phyloP scores from a whole-genome alignment of 176 grass and related monocot species.

The Aegilops sharonensis region DNA sequence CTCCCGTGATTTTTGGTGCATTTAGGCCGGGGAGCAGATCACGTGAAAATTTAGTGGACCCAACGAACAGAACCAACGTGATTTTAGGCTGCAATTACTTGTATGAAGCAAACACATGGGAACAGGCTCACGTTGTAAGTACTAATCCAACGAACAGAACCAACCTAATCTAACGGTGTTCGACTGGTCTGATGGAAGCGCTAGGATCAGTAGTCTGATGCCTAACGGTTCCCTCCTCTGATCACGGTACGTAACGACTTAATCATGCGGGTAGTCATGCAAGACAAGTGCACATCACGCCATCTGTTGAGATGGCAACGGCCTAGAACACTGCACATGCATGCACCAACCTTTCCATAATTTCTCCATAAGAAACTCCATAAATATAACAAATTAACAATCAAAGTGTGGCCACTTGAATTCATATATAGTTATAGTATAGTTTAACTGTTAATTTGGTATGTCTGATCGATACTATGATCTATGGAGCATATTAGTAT shows the following conservation, averaged over 20 bases:
- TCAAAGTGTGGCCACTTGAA: conserved; percentile 24
- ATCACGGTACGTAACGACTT: conserved; percentile 37
- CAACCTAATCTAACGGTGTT: too few relatives aligned
- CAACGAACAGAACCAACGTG: too few relatives aligned
- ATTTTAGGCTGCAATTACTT: too few relatives aligned
- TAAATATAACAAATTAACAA: background rate
- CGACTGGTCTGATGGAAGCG: too few relatives aligned
- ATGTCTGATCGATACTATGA: background rate
- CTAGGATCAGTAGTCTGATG: too few relatives aligned
- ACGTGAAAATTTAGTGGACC: too few relatives aligned
- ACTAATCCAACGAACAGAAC: too few relatives aligned
- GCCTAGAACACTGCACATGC: conserved; percentile 16
- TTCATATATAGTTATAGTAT: conserved; percentile 5
- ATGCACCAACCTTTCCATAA: conserved; percentile 12
- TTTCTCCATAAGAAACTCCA: too few relatives aligned
- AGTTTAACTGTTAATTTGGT: background rate
- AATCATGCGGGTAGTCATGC: conserved; percentile 50
- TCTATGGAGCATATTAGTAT: background rate
- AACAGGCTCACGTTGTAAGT: too few relatives aligned
- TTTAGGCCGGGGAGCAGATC: too few relatives aligned
- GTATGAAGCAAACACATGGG: too few relatives aligned
- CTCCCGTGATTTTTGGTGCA: too few relatives aligned
- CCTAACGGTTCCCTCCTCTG: background rate
- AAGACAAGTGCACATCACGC: conserved; percentile 57
- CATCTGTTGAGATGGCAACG: conserved; percentile 40